These are phyloP conservation scores for Rosa chinensis DNA, from an alignment of 306 rosid genomes.

Conservation along the genomic window DNA sequence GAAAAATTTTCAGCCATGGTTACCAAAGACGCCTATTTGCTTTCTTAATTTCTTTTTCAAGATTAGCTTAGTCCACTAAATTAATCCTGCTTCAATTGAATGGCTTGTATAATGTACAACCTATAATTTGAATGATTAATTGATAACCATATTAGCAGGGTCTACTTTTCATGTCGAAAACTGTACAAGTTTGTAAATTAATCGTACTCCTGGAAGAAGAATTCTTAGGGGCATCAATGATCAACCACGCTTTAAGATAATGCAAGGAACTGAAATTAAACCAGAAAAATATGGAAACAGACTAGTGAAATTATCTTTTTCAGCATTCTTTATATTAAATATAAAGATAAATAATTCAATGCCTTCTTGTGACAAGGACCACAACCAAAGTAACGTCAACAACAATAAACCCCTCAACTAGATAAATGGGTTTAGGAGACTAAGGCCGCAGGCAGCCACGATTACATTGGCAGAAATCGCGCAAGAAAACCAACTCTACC, in stretches of 20 bases:
- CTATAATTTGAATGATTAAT: background rate
- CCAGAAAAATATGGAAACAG: background rate
- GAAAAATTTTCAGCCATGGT: background rate
- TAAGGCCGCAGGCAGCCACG: background rate
- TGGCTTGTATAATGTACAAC: background rate
- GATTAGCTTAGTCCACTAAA: background rate
- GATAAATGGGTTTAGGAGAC: conserved; percentile 22
- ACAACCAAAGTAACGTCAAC: background rate
- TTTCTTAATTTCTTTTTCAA: background rate
- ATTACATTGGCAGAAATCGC: background rate
- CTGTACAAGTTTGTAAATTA: background rate
- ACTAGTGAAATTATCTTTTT: background rate
- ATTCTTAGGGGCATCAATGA: background rate
- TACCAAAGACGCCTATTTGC: background rate
- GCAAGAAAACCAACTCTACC: conserved; percentile 6
- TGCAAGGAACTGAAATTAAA: background rate
- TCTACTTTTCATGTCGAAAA: background rate
- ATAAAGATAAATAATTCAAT: background rate
- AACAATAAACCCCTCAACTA: conserved; percentile 19
- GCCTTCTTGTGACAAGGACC: conserved; percentile 1
- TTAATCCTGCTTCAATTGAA: background rate
- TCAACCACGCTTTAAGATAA: background rate
- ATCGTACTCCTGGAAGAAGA: background rate
- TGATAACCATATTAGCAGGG: background rate
- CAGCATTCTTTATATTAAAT: background rate